A percentile compares a stretch with the other conserved stretches of the same genome.
Conservation (phyloP, 371 early-diverging fungal species). For the Catenaria anguillulae region DNA sequence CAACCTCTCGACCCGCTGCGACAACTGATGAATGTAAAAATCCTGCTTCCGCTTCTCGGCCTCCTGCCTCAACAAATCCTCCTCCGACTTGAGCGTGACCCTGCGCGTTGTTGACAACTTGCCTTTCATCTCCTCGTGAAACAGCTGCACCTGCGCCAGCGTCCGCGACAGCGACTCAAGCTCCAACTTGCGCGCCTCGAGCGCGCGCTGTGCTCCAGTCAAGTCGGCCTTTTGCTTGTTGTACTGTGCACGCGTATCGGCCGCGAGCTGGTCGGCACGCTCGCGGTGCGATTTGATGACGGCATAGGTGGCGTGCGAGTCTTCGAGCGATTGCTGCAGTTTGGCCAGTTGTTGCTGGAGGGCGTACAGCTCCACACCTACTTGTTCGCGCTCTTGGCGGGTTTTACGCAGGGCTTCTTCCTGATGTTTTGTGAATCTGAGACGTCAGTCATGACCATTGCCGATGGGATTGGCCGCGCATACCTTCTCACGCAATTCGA, state of each 20-base stretch:
- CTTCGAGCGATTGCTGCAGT: conserved; percentile 27
- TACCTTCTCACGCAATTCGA: conserved; percentile 31
- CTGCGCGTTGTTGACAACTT: conserved; percentile 32
- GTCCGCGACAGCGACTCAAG: conserved; percentile 29
- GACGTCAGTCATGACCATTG: too few species aligned
- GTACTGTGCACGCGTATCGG: conserved; percentile 18
- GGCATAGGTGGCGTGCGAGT: conserved; percentile 22
- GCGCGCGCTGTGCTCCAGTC: conserved; percentile 15
- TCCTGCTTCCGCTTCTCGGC: conserved; percentile 41
- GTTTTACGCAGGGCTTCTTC: conserved; percentile 26
- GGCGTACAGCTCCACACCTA: conserved; percentile 36
- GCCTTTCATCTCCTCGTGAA: conserved; percentile 31
- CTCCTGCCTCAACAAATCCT: conserved; percentile 33
- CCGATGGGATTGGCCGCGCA: too few species aligned
- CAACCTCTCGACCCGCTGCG: conserved; percentile 27
- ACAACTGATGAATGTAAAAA: conserved; percentile 33
- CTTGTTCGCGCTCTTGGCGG: conserved; percentile 24
- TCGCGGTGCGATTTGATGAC: conserved; percentile 24
- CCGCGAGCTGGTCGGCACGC: conserved; percentile 24
- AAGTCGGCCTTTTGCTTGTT: conserved; percentile 23
- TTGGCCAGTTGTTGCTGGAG: conserved; percentile 37
- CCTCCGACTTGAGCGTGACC: conserved; percentile 37
- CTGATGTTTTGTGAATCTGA: conserved; percentile 3
- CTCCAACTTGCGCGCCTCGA: conserved; percentile 29
- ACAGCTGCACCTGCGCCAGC: conserved; percentile 34